Evolutionary conservation across 1,139 yeast genomes (phyloP), one percentile per base, ranked within the genome.

Genomic region (Nakaseomyces nivariensis): DNA sequence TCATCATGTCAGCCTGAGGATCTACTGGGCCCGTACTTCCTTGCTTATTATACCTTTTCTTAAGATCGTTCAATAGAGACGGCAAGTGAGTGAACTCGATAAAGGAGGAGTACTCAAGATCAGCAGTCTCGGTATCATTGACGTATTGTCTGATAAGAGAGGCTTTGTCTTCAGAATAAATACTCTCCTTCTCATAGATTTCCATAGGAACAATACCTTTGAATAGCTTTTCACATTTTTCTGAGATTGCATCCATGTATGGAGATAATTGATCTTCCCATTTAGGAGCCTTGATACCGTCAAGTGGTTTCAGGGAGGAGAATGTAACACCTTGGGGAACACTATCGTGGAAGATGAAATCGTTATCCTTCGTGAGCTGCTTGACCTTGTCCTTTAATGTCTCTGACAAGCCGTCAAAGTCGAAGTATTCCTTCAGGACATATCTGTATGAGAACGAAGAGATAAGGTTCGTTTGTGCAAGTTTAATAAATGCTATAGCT

Each of bases 121-220:
- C 81, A 0, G 96, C 86, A 11, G 88, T 77, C 51, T 86, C 92
- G 31, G 81, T 78, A 55, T 77, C 75, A 54, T 89, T 97, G 46
- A 82, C 74, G 61, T 87, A 92, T 49, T 73, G 75, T 58, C 98
- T 75, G 49, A 89, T 69, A 48, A 87, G 68, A 54, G 79, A 81
- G 0, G 96, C 90, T 66, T 88, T 86, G 63, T 86, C 90, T 63
- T 92, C 98, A 0, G 96, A 85, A 64, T 92, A 92, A 56, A 81
- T 73, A 58, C 96, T 87, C 51, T 87, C 77, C 59, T 86, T 80
- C 63, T 90, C 96, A 63, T 89, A 96, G 36, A 90, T 87, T 44
- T 82, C 79, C 59, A 89, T 73, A 1, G 98, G 97, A 7, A 92
- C 82, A 27, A 92, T 86, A 56, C 83, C 85, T 50, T 76, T 83